These are phyloP conservation scores for Crithidia expoeki DNA, from an alignment of 208 protist genomes.

Conservation along the genomic window DNA sequence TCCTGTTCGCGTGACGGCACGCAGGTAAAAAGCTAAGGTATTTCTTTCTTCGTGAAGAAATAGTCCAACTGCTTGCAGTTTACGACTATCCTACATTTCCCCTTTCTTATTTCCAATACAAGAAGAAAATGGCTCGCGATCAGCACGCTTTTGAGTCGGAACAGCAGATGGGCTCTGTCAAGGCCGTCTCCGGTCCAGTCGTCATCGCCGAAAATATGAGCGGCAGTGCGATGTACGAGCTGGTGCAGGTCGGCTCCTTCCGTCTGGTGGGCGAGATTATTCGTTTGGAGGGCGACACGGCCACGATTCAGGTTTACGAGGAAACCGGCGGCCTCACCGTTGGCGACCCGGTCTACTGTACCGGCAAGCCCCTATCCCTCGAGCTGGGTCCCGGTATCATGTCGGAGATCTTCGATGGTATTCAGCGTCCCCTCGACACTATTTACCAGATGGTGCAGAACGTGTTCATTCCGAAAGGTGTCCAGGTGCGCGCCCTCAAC, in stretches of 20 bases:
- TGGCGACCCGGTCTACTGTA: slow-evolving; percentile 99
- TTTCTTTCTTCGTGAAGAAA: no score
- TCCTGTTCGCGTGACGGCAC: no score
- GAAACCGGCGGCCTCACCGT: slow-evolving; percentile 99
- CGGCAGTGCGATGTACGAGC: slow-evolving; percentile 99
- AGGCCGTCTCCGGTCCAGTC: slow-evolving; percentile 96
- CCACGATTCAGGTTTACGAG: slow-evolving; percentile 99
- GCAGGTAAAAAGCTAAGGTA: no score
- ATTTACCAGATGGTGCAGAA: slow-evolving; percentile 96
- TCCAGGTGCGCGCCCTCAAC: slow-evolving; percentile 96
- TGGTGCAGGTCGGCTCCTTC: slow-evolving; percentile 99
- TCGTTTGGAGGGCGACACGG: slow-evolving; percentile 98
- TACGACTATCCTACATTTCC: no score
- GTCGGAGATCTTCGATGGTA: slow-evolving; percentile 99
- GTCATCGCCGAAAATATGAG: slow-evolving; percentile 99
- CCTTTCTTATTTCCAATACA: no score
- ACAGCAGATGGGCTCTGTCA: slow-evolving; percentile 82
- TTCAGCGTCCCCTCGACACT: slow-evolving; percentile 99
- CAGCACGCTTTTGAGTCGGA: slow-evolving; percentile 79
- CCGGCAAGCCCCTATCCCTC: slow-evolving; percentile 99
- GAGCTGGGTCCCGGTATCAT: slow-evolving; percentile 99
- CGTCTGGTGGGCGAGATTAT: slow-evolving; percentile 99
- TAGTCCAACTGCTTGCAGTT: no score
- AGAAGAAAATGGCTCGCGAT: slow-evolving; percentile 63
- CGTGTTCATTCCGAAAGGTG: slow-evolving; percentile 99